Base-by-base conservation (phyloP, 2,329 filamentous ascomycete species). In the Aschersonia sp. region DNA sequence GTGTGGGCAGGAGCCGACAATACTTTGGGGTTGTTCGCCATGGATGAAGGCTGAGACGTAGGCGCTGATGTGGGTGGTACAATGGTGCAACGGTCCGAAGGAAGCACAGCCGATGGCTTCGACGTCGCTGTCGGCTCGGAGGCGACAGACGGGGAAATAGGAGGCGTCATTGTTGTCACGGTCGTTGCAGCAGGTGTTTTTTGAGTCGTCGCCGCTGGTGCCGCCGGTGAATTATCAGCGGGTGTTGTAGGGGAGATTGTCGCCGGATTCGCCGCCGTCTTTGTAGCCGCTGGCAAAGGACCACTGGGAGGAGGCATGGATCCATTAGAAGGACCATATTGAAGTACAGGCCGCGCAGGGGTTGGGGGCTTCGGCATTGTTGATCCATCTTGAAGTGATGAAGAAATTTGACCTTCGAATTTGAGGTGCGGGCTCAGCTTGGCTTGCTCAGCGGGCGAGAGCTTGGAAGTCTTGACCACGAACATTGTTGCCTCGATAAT, bases 401-500 rank as follows among this genome's bases (percentile, higher is more conserved):
- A 20, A 3, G 4, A n/a, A 20, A 9, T n/a, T 42, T 42, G 40
- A 9, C 6, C 6, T 42, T 38, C 7, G 12, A 38, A 7, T 7
- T 7, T 12, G 35, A 12, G 12, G 2, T 47, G 48, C n/a, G 53
- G 50, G 30, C 50, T 43, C 45, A 51, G 48, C 40, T 44, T 49
- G 28, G 41, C 54, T 49, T 50, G 56, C 44, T 58, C 65, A 51
- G 63, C 65, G 30, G 66, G 63, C 40, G 67, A 63, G 30, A 58
- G 70, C 53, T 77, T 78, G 5, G 74, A 70, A 47, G 84, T 81
- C 58, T 85, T 84, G 50, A 88, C 79, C 28, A 77, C 75, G 58
- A 75, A 89, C 69, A 89, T 77, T 44, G 77, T 82, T 12, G 84
- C 85, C 54, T 89, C 84, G 55, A 92, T 78, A 43, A 85, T 77